These are phyloP conservation scores for Blastobotrys malaysiensis DNA, from an alignment of 1,139 yeast genomes.

Conservation along the genomic window DNA sequence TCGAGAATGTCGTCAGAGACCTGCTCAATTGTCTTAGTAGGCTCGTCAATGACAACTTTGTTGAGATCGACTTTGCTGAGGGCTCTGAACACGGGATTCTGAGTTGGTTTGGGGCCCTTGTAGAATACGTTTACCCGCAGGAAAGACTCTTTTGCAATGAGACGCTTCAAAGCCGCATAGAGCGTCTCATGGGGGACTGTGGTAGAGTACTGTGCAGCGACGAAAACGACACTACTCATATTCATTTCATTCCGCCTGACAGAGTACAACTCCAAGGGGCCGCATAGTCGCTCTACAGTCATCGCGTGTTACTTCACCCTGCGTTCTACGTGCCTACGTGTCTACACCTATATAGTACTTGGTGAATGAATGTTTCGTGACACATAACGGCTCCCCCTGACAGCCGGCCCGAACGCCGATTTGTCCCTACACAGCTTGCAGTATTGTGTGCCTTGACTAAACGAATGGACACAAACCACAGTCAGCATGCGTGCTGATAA, in stretches of 20 bases:
- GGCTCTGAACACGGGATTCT: not conserved
- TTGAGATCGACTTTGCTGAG: constrained; percentile 9
- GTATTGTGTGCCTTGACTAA: too few species aligned
- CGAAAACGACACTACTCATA: constrained; percentile 10
- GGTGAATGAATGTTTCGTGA: not conserved
- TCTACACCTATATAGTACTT: not conserved
- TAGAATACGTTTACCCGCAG: constrained; percentile 9
- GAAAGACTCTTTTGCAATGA: constrained; percentile 4
- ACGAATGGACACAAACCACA: too few species aligned
- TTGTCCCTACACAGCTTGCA: not conserved
- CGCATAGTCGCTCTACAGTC: not conserved
- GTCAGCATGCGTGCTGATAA: too few species aligned
- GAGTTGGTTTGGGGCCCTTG: not conserved
- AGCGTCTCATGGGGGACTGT: constrained; percentile 1
- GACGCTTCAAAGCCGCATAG: constrained; percentile 5
- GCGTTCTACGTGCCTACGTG: too few species aligned
- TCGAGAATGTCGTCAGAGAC: constrained; percentile 10
- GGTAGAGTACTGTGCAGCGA: constrained; percentile 7
- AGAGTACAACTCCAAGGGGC: constrained; percentile 11
- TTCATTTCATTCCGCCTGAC: constrained; percentile 8
- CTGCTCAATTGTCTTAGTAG: constrained; percentile 7
- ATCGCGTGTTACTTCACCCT: too few species aligned
- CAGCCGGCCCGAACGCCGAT: not conserved
- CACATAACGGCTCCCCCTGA: not conserved
- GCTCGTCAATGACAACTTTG: constrained; percentile 4